A percentile compares a stretch with the other conserved stretches of the same genome.
Conservation (phyloP, 441 rosid genomes). For the Theobroma grandiflorum region DNA sequence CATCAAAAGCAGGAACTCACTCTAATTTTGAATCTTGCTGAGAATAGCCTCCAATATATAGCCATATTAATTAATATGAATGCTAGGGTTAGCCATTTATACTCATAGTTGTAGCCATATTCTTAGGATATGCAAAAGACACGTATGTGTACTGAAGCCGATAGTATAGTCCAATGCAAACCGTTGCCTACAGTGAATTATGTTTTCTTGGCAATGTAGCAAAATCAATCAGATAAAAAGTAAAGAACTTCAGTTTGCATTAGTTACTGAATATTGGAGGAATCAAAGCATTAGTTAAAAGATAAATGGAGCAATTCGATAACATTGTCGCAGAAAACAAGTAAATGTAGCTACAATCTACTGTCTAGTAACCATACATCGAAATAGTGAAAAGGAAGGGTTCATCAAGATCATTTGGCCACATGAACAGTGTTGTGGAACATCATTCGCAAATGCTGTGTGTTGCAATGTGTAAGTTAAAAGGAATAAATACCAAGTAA, state of each 20-base stretch:
- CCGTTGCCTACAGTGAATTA: neutral
- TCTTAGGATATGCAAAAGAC: neutral
- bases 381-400: too few species aligned
- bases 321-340: too few species aligned
- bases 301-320: too few species aligned
- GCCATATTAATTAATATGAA: neutral
- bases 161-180: neutral
- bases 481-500: too few species aligned
- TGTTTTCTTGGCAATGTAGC: neutral
- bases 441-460: too few species aligned
- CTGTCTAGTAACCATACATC: too few species aligned
- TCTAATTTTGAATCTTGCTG: conserved; percentile 49
- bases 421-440: too few species aligned
- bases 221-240: neutral
- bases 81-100: neutral
- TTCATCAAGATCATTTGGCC: too few species aligned
- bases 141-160: neutral
- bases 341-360: too few species aligned
- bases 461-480: too few species aligned
- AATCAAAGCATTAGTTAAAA: too few species aligned
- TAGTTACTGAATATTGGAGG: neutral
- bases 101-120: neutral
- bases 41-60: neutral
- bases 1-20: conserved; percentile 35
- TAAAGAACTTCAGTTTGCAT: neutral